Conservation (phyloP, 2,329 filamentous ascomycete genomes). For the Graphiopsis chlorocephala region DNA sequence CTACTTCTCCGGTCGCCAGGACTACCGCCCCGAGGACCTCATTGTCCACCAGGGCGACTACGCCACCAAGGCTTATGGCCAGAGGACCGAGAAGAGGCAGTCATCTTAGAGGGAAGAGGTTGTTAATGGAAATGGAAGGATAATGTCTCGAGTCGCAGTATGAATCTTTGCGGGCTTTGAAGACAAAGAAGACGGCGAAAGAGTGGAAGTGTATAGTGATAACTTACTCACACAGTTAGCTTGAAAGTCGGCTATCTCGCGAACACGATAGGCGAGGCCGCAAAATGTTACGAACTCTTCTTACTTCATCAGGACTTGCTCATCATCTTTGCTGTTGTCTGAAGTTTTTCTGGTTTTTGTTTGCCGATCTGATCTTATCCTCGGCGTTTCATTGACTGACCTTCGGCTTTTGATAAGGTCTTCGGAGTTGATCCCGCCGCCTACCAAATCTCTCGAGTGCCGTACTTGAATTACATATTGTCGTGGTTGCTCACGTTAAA, state of each 20-base stretch:
- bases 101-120: neutral
- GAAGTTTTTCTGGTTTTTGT: neutral
- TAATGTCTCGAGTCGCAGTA: neutral
- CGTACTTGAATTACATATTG: no score
- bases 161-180: neutral
- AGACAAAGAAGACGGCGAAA: neutral
- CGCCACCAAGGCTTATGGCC: slow-evolving; percentile 88
- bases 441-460: no score
- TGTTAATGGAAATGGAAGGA: neutral
- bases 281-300: neutral
- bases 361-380: neutral
- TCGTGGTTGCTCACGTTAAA: no score
- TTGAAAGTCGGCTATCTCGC: neutral
- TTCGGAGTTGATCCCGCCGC: no score
- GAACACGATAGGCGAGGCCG: neutral
- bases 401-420: no score
- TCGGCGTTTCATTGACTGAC: neutral
- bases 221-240: no score
- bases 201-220: neutral
- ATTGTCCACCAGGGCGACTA: slow-evolving; percentile 90
- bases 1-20: slow-evolving; percentile 82
- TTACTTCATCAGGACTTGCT: neutral
- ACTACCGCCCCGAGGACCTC: slow-evolving; percentile 87
- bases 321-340: neutral
- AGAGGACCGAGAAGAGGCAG: slow-evolving; percentile 44